Base-by-base conservation (phyloP, 257 asterid genomes). In the Petunia secreta region DNA sequence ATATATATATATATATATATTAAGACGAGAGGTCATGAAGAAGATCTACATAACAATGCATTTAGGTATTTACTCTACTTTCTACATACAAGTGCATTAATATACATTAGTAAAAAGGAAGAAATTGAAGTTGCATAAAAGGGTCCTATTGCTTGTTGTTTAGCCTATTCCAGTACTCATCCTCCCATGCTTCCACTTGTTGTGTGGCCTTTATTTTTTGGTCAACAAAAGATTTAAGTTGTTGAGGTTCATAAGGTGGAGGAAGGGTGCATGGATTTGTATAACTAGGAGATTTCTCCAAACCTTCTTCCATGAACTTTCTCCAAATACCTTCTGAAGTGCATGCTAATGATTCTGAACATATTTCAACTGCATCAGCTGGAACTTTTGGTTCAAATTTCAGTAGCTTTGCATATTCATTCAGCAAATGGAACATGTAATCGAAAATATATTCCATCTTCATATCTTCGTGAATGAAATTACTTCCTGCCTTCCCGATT, bases 121-220 rank as follows among this genome's bases (percentile, higher is more conserved):
- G 5, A 11, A 6, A 8, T 34, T 37, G 25, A 53, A 7, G 16
- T 65, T 6, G 37, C 9, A 65, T 8, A 8, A 78, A 1, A 64
- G 25, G 53, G 8, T 37, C 78, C 81, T 75, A 84, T 54, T 40
- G 67, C 39, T 59, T 85, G 79, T 75, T 86, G 84, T 75, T 85
- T 60, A 52, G 85, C 15, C 79, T 84, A 14, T 77, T 85, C 96
- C 94, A 95, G 53, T 90, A 93, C 40, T 87, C 84, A 79, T 84
- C 85, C 86, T 90, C 97, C 97, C 91, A 91, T 4, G 83, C 83
- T 85, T 91, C 98, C n/a, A 93, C 97, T 85, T 93, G 84, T 40
- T 83, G 77, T 53, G 82, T 86, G 46, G 88, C 85, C 80, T 79
- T 89, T 64, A 48, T 78, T 14, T 85, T 91, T 15, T 59, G 81